Base-by-base conservation (phyloP, 2,329 filamentous ascomycete genomes). In the Aspergillus sp. region DNA sequence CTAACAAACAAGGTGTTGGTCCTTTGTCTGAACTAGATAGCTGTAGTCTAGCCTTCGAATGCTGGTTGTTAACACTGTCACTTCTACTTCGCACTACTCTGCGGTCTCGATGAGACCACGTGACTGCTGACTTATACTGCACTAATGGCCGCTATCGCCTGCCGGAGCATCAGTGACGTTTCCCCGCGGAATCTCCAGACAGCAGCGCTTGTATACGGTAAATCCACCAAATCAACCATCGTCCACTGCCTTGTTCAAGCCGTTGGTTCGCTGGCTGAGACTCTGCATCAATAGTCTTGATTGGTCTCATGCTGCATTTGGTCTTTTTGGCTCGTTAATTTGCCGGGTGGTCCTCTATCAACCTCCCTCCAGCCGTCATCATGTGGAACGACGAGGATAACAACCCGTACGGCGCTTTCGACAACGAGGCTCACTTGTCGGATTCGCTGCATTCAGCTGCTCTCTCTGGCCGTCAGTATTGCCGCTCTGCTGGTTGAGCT, bases 351-450 rank as follows among this genome's bases (percentile, higher is more conserved):
- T 46, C 48, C 19, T 19, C 19, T 19, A 19, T 19, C 50, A 52
- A 48, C 50, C 47, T 48, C 48, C 48, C 19, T 19, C 19, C 27
- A 35, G 39, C 48, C 19, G 45, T 45, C 66, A 78, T 59, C 57
- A 97, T 97, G 91, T 97, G 91, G 91, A 94, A 96, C 78, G 90
- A 97, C 75, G 91, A 97, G 73, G 88, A 97, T 65, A 97, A 97
- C 72, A 97, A 97, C 67, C 91, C 91, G 4, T 96, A 97, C 64
- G 90, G 89, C 60, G 91, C 88, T 68, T 96, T 94, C 73, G 87
- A 93, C 67, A 85, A 86, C 59, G 87, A 94, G 68, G 87, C 86
- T 52, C 81, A 85, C 65, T 77, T 81, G 41, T 88, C 76, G 19
- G 81, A 85, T 62, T 81, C 83, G 26, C 73, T 81, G 46, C 86